A percentile compares a stretch with the other conserved stretches of the same genome.
Evolutionary conservation across 1,284 basidiomycete species (phyloP).

Genomic region (Porogramme epimiltina): DNA sequence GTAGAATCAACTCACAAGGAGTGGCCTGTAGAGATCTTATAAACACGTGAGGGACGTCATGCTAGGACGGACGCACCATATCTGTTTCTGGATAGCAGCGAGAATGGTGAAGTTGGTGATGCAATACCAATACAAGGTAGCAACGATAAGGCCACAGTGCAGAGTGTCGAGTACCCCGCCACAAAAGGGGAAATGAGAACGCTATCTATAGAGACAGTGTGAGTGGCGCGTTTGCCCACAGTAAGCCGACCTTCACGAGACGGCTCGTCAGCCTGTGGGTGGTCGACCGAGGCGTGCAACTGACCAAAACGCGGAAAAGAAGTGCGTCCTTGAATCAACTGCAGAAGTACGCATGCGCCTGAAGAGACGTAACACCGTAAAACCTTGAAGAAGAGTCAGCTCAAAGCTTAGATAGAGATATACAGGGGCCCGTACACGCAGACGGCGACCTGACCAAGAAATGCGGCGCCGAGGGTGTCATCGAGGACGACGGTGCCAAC

Average conservation of each 20-base stretch:
- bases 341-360: conserved; percentile 18
- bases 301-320: background rate
- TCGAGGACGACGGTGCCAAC: conserved; percentile 11
- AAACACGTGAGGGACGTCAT: background rate
- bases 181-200: background rate
- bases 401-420: background rate
- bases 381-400: conserved; percentile 3
- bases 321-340: conserved; percentile 9
- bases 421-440: conserved; percentile 13
- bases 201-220: background rate
- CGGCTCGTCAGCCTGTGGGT: too few species aligned
- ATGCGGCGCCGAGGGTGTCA: conserved; percentile 21
- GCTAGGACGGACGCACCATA: conserved; percentile 15
- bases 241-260: conserved; percentile 11
- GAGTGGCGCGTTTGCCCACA: conserved; percentile 7
- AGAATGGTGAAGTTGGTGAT: conserved; percentile 23
- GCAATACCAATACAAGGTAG: conserved; percentile 24
- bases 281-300: background rate
- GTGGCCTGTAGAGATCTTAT: conserved; percentile 18
- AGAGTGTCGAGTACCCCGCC: conserved; percentile 24
- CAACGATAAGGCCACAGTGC: conserved; percentile 22
- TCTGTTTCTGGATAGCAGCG: conserved; percentile 11
- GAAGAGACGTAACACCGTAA: conserved; percentile 22
- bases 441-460: conserved; percentile 18
- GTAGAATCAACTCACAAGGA: conserved; percentile 13